These are phyloP conservation scores for Quercus glauca DNA, from an alignment of 306 rosid species.

Conservation along the genomic window DNA sequence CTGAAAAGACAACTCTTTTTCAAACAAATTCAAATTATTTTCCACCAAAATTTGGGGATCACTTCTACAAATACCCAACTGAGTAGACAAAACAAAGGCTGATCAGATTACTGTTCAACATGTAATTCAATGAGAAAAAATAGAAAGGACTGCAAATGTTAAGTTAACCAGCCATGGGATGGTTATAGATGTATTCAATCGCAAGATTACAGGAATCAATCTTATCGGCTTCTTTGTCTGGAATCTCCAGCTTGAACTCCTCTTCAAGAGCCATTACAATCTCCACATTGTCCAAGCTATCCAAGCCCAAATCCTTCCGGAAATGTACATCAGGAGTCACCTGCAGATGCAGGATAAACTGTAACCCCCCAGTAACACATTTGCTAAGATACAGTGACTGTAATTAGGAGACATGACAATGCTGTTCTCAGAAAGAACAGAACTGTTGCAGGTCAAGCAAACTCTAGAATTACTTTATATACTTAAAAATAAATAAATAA, in stretches of 20 bases:
- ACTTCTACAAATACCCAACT: slow-evolving; percentile 25
- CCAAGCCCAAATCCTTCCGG: slow-evolving; percentile 90
- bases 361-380: background rate
- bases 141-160: background rate
- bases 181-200: slow-evolving; percentile 84
- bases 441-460: no score
- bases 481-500: no score
- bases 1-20: slow-evolving; percentile 30
- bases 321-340: slow-evolving; percentile 79
- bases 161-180: slow-evolving; percentile 77
- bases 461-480: no score
- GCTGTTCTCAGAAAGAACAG: background rate
- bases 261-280: slow-evolving; percentile 96
- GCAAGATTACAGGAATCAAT: slow-evolving; percentile 79
- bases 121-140: slow-evolving; percentile 12
- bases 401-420: background rate
- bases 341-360: slow-evolving; percentile 36
- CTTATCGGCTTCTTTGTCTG: slow-evolving; percentile 90
- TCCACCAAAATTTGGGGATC: slow-evolving; percentile 26
- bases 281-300: slow-evolving; percentile 97
- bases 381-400: background rate
- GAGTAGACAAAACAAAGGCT: slow-evolving; percentile 19
- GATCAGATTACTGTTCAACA: slow-evolving; percentile 23
- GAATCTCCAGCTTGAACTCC: slow-evolving; percentile 96
- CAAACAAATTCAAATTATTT: slow-evolving; percentile 48